Conservation (phyloP, 169 alveolate species). For the Plasmodium knowlesi region DNA sequence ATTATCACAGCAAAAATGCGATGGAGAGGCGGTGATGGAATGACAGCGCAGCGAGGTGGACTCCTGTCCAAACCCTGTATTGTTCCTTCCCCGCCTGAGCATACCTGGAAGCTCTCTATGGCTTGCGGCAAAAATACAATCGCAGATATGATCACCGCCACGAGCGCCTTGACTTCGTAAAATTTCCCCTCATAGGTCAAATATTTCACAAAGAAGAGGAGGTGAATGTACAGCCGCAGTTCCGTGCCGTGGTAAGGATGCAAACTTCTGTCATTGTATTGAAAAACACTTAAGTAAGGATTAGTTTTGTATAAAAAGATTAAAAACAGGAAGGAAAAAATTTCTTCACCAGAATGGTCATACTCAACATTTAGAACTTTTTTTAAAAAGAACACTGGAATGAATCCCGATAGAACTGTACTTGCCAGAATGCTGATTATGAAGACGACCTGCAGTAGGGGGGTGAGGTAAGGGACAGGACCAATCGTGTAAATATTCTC, state of each 20-base stretch:
- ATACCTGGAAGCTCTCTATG: conserved; percentile 52
- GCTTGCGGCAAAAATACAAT: conserved; percentile 26
- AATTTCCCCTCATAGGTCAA: conserved; percentile 17
- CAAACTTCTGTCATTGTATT: conserved; percentile 56
- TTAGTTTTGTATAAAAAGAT: conserved; percentile 40
- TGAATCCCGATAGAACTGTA: conserved; percentile 46
- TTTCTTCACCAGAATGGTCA: conserved; percentile 60
- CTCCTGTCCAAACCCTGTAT: not conserved
- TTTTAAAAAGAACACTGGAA: conserved; percentile 50
- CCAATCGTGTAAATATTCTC: not conserved
- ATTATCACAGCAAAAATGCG: not conserved
- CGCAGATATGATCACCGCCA: conserved; percentile 35
- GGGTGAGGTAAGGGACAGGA: not conserved
- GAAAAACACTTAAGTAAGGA: conserved; percentile 48
- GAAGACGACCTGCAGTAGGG: conserved; percentile 15
- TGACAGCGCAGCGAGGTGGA: not conserved
- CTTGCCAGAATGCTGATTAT: conserved; percentile 12
- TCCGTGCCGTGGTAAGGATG: conserved; percentile 74
- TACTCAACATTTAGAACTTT: conserved; percentile 31
- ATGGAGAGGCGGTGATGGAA: not conserved
- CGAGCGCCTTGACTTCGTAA: conserved; percentile 48
- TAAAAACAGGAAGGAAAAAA: conserved; percentile 53
- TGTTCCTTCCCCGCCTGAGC: not conserved
- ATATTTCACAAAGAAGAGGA: conserved; percentile 37
- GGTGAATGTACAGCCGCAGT: conserved; percentile 29